A percentile compares a stretch with the other conserved stretches of the same genome.
Evolutionary conservation across 495 filamentous ascomycete species (phyloP).

Genomic region (Aspergillus saccharolyticus): DNA sequence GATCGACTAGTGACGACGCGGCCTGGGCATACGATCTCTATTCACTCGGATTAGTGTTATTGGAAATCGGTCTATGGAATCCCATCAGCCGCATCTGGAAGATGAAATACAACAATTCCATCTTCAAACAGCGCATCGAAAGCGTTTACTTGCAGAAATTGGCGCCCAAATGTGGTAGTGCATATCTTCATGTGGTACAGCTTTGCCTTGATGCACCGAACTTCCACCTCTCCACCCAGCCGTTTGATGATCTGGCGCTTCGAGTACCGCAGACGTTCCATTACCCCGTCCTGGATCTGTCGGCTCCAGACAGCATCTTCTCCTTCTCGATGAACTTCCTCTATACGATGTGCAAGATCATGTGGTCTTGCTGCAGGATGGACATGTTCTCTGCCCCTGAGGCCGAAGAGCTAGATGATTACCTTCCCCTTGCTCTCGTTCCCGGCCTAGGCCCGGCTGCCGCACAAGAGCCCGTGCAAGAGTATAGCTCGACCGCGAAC

Average conservation of each 20-base stretch:
- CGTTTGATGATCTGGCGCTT: constrained; percentile 41
- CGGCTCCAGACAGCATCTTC: constrained; percentile 43
- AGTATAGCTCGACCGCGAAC: constrained; percentile 16
- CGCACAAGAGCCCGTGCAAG: constrained; percentile 19
- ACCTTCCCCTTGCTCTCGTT: constrained; percentile 41
- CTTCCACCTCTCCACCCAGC: constrained; percentile 52
- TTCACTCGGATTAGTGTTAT: constrained; percentile 72
- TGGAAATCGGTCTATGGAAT: constrained; percentile 89
- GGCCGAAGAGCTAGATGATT: constrained; percentile 43
- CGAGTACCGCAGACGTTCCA: constrained; percentile 44
- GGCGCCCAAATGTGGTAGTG: constrained; percentile 65
- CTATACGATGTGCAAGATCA: constrained; percentile 43
- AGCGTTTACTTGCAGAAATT: constrained; percentile 60
- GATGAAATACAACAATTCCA: constrained; percentile 56
- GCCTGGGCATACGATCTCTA: constrained; percentile 73
- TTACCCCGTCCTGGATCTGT: constrained; percentile 45
- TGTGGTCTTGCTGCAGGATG: constrained; percentile 42
- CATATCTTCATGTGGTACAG: constrained; percentile 78
- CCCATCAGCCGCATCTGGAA: constrained; percentile 65
- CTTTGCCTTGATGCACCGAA: constrained; percentile 74
- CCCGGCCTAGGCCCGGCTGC: constrained; percentile 32
- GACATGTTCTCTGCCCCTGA: constrained; percentile 42
- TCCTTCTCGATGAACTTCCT: constrained; percentile 47
- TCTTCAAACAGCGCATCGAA: constrained; percentile 60
- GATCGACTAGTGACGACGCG: constrained; percentile 47